phyloP scores from a whole-genome alignment of 768 basidiomycete species.

The Lentinus brumalis region DNA sequence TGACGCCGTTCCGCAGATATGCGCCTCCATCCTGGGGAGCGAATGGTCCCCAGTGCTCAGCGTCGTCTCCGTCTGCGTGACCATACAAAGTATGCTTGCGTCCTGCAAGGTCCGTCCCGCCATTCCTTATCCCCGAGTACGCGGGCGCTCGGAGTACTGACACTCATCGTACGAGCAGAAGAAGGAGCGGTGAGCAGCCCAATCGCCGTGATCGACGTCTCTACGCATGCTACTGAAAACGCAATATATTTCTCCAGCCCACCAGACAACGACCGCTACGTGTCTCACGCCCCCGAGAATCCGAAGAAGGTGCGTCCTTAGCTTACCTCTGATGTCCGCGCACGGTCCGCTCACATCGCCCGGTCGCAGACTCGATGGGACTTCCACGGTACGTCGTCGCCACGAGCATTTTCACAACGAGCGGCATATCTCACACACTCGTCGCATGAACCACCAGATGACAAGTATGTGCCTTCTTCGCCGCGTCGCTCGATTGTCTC shows the following conservation, averaged over 20 bases:
- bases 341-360: background rate
- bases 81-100: constrained; percentile 90
- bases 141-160: background rate
- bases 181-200: constrained; percentile 61
- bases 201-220: background rate
- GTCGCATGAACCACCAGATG: background rate
- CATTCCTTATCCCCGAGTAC: background rate
- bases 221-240: background rate
- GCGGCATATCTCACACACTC: background rate
- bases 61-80: constrained; percentile 79
- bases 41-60: constrained; percentile 92
- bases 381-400: constrained; percentile 63
- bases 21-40: constrained; percentile 85
- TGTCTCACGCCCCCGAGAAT: constrained; percentile 75
- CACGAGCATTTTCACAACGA: background rate
- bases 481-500: background rate
- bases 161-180: constrained; percentile 33
- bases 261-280: constrained; percentile 82
- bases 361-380: constrained; percentile 68
- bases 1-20: constrained; percentile 56
- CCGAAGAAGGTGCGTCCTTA: constrained; percentile 75
- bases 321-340: constrained; percentile 7
- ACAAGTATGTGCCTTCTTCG: background rate
- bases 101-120: constrained; percentile 73
- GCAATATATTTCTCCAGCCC: constrained; percentile 48